Evolutionary conservation across 176 grass and related monocot species (phyloP).

Genomic region (Carex parvula): DNA sequence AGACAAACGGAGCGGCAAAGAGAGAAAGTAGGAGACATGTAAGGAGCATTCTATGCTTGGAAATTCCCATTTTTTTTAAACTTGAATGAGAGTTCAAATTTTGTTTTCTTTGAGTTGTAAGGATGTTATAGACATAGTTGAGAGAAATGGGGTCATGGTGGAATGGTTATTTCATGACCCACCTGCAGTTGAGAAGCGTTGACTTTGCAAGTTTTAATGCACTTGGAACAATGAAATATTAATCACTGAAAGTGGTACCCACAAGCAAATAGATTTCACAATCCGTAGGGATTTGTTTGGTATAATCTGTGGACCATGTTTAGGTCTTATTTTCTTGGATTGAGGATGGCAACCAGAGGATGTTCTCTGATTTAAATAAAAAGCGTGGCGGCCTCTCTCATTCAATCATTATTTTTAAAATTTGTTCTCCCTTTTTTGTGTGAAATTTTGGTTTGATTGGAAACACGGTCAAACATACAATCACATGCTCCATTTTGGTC

Average conservation of each 20-base stretch:
- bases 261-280: background rate
- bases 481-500: background rate
- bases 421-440: background rate
- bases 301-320: background rate
- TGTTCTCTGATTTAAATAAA: background rate
- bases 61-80: conserved; percentile 13
- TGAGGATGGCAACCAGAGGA: background rate
- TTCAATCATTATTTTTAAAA: background rate
- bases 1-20: background rate
- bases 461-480: background rate
- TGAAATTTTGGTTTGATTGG: conserved; percentile 2
- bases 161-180: background rate
- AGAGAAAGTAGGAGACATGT: conserved; percentile 18
- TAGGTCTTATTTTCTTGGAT: background rate
- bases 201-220: background rate
- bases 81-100: background rate
- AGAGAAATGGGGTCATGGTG: conserved; percentile 5
- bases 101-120: conserved; percentile 1
- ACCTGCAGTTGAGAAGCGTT: background rate
- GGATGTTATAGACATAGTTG: background rate
- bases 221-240: background rate
- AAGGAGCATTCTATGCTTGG: background rate
- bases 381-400: conserved; percentile 1
- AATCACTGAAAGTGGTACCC: background rate
- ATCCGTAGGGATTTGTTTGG: background rate